These are phyloP conservation scores for Aspergillus carbonarius DNA, from an alignment of 2,329 filamentous ascomycete species.

Conservation along the genomic window DNA sequence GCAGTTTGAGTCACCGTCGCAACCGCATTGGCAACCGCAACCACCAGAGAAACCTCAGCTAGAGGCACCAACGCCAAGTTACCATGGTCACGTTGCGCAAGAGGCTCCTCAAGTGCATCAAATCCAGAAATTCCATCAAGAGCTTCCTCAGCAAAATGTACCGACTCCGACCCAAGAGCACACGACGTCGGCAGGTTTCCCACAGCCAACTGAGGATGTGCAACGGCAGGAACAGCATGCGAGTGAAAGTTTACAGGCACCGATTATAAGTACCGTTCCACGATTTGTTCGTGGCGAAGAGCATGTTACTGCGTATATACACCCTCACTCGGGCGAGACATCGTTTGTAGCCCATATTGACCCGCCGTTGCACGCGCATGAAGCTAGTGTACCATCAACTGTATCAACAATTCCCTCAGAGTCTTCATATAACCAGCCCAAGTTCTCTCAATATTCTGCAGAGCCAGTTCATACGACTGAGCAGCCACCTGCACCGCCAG, in stretches of 20 bases:
- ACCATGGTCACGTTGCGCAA: not conserved
- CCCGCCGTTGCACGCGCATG: conserved; percentile 12
- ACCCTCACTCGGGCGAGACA: conserved; percentile 16
- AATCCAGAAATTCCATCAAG: not conserved
- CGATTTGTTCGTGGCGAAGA: conserved; percentile 49
- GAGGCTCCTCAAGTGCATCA: not conserved
- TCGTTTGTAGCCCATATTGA: conserved; percentile 14
- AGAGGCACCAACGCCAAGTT: not conserved
- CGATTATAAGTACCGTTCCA: conserved; percentile 40
- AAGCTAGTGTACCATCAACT: not conserved
- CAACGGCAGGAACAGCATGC: not conserved
- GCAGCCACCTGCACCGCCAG: conserved; percentile 39
- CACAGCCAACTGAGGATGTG: not conserved
- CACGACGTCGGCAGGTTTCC: not conserved
- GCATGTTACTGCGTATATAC: conserved; percentile 36
- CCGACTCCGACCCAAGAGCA: not conserved
- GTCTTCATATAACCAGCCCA: not conserved
- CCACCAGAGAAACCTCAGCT: not conserved
- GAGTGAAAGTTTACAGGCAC: conserved; percentile 9
- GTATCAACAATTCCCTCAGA: not conserved
- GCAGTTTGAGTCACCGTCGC: not conserved
- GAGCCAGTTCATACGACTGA: conserved; percentile 46
- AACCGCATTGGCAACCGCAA: not conserved
- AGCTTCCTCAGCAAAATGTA: not conserved
- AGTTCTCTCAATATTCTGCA: conserved; percentile 38